These are phyloP conservation scores for Litchi chinensis DNA, from an alignment of 345 rosid species.

Conservation along the genomic window DNA sequence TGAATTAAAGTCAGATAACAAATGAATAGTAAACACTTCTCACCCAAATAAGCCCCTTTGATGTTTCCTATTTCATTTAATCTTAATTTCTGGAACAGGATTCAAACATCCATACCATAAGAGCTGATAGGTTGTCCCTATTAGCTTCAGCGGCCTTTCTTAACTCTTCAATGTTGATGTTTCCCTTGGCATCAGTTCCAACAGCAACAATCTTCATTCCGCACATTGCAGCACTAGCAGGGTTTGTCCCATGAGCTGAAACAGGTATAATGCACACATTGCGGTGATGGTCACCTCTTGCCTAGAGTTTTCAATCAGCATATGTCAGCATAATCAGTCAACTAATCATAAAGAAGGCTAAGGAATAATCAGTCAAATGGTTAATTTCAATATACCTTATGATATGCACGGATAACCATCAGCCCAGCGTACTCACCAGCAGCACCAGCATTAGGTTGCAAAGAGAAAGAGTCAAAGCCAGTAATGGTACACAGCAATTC, in stretches of 20 bases:
- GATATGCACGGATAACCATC: conserved; percentile 99
- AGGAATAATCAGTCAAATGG: background rate
- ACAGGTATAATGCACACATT: conserved; percentile 98
- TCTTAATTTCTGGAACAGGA: background rate
- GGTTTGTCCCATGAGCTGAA: conserved; percentile 99
- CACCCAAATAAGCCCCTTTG: background rate
- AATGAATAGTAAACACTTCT: background rate
- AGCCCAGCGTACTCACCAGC: conserved; percentile 99
- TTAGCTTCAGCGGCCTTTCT: conserved; percentile 92
- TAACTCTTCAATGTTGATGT: conserved; percentile 88
- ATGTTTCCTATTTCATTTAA: background rate
- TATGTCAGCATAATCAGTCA: conserved; percentile 3
- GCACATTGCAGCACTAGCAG: conserved; percentile 99
- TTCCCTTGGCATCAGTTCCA: conserved; percentile 98
- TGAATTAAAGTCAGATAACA: conserved; percentile 12
- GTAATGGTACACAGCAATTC: conserved; percentile 81
- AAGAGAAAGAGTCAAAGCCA: conserved; percentile 96
- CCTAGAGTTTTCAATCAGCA: conserved; percentile 46
- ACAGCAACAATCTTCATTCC: conserved; percentile 96
- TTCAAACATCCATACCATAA: conserved; percentile 53
- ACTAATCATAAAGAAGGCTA: background rate
- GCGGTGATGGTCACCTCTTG: conserved; percentile 96
- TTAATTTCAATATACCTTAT: conserved; percentile 51
- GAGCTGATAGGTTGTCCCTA: conserved; percentile 85
- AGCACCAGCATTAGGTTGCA: conserved; percentile 99